These are phyloP conservation scores for Neobulgaria alba DNA, from an alignment of 2,329 filamentous ascomycete genomes.

Conservation along the genomic window DNA sequence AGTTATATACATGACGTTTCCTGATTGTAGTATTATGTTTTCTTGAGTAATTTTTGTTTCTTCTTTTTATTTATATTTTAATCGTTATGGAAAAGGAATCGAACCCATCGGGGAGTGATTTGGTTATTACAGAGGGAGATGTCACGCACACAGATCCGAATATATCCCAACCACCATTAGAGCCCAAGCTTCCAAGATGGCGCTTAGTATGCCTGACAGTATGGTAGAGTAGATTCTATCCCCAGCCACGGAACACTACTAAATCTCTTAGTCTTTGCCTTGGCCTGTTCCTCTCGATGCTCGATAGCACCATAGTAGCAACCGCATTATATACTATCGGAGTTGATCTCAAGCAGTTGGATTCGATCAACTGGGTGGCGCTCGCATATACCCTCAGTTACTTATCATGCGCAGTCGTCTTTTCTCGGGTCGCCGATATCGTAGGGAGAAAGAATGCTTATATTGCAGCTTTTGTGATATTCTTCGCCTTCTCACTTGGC, in stretches of 20 bases:
- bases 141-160: no score
- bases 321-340: constrained; percentile 50
- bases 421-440: constrained; percentile 46
- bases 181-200: not conserved
- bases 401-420: constrained; percentile 46
- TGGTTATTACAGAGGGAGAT: no score
- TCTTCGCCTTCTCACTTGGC: constrained; percentile 47
- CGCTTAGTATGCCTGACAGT: not conserved
- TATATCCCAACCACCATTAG: not conserved
- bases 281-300: constrained; percentile 48
- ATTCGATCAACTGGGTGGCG: constrained; percentile 44
- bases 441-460: constrained; percentile 46
- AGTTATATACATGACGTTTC: no score
- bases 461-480: constrained; percentile 41
- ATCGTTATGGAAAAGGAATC: no score
- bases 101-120: no score
- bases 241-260: no score
- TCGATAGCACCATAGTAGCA: constrained; percentile 53
- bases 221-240: no score
- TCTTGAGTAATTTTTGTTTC: no score
- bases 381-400: constrained; percentile 45
- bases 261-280: constrained; percentile 42
- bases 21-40: no score
- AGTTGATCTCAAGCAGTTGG: constrained; percentile 38
- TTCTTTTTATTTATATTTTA: no score